These are phyloP conservation scores for Ganoderma lingzhi DNA, from an alignment of 1,284 basidiomycete genomes.

Conservation along the genomic window DNA sequence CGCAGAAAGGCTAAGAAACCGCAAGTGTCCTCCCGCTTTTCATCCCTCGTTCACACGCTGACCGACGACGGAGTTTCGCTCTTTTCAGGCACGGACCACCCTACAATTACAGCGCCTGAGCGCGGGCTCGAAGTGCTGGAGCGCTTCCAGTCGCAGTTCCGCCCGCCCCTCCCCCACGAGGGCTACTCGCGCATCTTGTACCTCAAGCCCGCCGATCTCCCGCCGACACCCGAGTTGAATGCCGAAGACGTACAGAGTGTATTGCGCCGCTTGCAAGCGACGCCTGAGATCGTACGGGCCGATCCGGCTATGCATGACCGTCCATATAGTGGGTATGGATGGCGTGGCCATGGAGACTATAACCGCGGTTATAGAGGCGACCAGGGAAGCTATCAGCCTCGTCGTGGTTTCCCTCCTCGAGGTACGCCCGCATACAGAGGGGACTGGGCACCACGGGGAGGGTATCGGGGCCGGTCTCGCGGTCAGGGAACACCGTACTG, in stretches of 20 bases:
- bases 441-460: slow-evolving; percentile 12
- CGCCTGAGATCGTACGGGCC: slow-evolving; percentile 36
- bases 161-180: slow-evolving; percentile 61
- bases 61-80: not conserved
- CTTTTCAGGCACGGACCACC: slow-evolving; percentile 66
- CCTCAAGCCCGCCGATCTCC: slow-evolving; percentile 60
- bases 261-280: slow-evolving; percentile 57
- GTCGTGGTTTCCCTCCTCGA: not conserved
- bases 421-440: slow-evolving; percentile 4
- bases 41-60: not conserved
- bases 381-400: slow-evolving; percentile 15
- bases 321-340: not conserved
- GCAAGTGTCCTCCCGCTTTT: slow-evolving; percentile 41
- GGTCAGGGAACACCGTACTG: slow-evolving; percentile 15
- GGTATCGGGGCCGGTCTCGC: slow-evolving; percentile 1
- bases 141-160: slow-evolving; percentile 65
- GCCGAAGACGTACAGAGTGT: slow-evolving; percentile 58
- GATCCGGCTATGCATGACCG: not conserved
- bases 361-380: slow-evolving; percentile 10
- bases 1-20: slow-evolving; percentile 54
- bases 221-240: slow-evolving; percentile 52
- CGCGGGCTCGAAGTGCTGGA: slow-evolving; percentile 63
- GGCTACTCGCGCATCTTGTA: slow-evolving; percentile 67
- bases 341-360: not conserved
- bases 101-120: slow-evolving; percentile 69